phyloP scores from a whole-genome alignment of 2,329 filamentous ascomycete species.

The Helminthosporium solani region DNA sequence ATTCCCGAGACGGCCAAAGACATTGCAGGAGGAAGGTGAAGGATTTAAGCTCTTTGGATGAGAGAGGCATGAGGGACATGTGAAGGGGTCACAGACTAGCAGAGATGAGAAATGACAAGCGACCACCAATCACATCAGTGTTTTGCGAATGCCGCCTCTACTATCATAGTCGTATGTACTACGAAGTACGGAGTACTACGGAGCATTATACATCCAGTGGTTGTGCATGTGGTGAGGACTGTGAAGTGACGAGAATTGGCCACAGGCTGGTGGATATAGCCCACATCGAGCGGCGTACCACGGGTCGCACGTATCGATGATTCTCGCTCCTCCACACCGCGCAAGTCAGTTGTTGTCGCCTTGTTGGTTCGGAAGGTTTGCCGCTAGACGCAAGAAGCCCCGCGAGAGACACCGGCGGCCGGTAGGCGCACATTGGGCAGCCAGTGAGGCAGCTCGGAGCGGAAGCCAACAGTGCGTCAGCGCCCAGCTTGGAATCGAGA shows the following conservation, averaged over 20 bases:
- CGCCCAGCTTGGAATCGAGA: not conserved
- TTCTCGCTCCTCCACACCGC: not conserved
- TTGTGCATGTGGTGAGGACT: not conserved
- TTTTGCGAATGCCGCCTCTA: too few species aligned
- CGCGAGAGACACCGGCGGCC: not conserved
- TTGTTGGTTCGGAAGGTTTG: not conserved
- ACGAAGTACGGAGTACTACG: too few species aligned
- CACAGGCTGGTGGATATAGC: not conserved
- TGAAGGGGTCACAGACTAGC: not conserved
- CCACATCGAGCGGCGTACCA: too few species aligned
- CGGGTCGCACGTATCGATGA: constrained; percentile 1
- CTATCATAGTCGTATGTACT: too few species aligned
- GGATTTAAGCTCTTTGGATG: too few species aligned
- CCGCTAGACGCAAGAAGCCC: constrained; percentile 3
- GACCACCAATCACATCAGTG: too few species aligned
- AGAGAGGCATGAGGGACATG: not conserved
- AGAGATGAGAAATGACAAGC: too few species aligned
- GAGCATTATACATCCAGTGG: too few species aligned
- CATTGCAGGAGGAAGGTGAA: not conserved
- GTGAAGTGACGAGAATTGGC: constrained; percentile 3
- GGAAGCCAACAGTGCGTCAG: not conserved
- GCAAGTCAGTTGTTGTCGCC: constrained; percentile 1
- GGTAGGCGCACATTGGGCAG: constrained; percentile 3
- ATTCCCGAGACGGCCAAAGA: constrained; percentile 24
- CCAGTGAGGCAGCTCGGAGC: constrained; percentile 6